Conservation (phyloP, 2,329 filamentous ascomycete species). For the Fusarium haematococcum region DNA sequence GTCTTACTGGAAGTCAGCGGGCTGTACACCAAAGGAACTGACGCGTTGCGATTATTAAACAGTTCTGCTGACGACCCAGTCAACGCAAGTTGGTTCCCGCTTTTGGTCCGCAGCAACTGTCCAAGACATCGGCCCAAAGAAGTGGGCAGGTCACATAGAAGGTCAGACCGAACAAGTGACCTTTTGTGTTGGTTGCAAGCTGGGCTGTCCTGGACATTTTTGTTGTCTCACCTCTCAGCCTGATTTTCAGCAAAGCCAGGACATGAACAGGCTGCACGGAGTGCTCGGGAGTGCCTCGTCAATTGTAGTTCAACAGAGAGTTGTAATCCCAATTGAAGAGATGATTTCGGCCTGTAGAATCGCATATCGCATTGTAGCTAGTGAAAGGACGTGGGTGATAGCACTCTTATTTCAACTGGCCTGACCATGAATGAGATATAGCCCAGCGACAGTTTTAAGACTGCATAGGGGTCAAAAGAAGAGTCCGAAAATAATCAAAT, state of each 20-base stretch:
- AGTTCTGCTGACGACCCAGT: not conserved
- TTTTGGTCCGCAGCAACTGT: not conserved
- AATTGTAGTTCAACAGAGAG: not conserved
- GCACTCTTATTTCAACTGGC: not conserved
- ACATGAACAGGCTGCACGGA: not conserved
- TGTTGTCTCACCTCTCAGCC: not conserved
- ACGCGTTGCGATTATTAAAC: conserved; percentile 2
- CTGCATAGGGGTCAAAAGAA: not conserved
- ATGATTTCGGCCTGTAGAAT: not conserved
- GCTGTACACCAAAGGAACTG: not conserved
- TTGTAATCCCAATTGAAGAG: not conserved
- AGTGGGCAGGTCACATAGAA: not conserved
- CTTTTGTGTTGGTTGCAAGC: not conserved
- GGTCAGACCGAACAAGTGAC: not conserved
- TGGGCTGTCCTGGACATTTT: not conserved
- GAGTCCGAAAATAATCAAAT: not conserved
- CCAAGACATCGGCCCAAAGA: not conserved
- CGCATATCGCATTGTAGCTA: not conserved
- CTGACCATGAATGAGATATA: not conserved
- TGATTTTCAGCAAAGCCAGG: not conserved
- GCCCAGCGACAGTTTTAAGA: not conserved
- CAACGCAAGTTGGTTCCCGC: not conserved
- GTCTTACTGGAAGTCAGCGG: not conserved
- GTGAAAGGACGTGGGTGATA: not conserved
- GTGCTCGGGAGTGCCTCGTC: not conserved